These are phyloP conservation scores for Thielaviopsis populi DNA, from an alignment of 2,329 filamentous ascomycete genomes.

Conservation along the genomic window DNA sequence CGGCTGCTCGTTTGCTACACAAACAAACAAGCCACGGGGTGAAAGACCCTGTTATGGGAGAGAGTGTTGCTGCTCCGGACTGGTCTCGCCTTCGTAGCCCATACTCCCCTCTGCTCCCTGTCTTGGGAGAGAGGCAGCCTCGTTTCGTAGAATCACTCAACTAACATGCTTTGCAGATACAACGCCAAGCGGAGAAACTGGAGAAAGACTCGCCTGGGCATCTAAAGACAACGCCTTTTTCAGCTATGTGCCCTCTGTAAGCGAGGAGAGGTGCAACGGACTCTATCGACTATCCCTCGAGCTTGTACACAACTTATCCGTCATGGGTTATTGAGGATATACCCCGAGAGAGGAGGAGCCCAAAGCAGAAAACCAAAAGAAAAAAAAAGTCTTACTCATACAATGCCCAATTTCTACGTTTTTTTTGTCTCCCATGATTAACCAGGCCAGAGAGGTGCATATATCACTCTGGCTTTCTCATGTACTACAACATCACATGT, in stretches of 20 bases:
- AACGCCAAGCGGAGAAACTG: conserved; percentile 99
- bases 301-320: conserved; percentile 12
- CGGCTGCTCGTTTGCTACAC: not conserved
- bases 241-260: conserved; percentile 16
- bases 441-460: not conserved
- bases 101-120: not conserved
- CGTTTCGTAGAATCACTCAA: not conserved
- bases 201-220: conserved; percentile 99
- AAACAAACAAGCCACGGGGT: not conserved
- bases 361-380: conserved; percentile 10
- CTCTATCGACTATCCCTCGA: conserved; percentile 11
- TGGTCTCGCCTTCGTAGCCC: no score
- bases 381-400: conserved; percentile 15
- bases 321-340: conserved; percentile 14
- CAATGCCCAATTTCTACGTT: conserved; percentile 12
- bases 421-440: conserved; percentile 9
- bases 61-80: no score
- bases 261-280: conserved; percentile 14
- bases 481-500: not conserved
- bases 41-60: no score
- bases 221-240: conserved; percentile 45
- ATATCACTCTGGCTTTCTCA: not conserved
- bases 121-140: not conserved
- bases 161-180: conserved; percentile 51
- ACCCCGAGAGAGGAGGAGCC: conserved; percentile 14